Evolutionary conservation across 2,329 filamentous ascomycete genomes (phyloP).

Genomic region (Mycosphaerella arachidis): DNA sequence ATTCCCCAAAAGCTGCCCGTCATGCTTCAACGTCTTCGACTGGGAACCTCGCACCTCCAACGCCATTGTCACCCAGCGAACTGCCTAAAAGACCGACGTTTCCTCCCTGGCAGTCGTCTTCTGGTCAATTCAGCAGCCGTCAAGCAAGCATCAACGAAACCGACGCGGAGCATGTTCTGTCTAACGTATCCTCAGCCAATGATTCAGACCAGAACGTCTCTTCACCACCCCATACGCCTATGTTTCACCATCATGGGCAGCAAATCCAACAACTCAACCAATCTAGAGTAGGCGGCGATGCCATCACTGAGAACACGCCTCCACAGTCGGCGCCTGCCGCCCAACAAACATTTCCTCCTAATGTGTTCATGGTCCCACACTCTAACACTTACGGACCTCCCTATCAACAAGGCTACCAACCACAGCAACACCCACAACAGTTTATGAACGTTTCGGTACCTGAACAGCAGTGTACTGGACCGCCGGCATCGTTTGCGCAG

Average conservation of each 20-base stretch:
- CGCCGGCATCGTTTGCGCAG: constrained; percentile 13
- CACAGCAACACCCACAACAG: constrained; percentile 15
- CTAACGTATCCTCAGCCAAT: constrained; percentile 1
- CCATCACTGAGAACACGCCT: constrained; percentile 44
- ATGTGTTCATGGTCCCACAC: constrained; percentile 31
- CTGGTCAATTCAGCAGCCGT: constrained; percentile 29
- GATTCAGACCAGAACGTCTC: constrained; percentile 27
- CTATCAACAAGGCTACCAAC: constrained; percentile 10
- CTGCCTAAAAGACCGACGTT: constrained; percentile 29
- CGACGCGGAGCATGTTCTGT: constrained; percentile 28
- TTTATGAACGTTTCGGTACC: constrained; percentile 28
- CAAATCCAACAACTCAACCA: constrained; percentile 16
- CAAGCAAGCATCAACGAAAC: constrained; percentile 40
- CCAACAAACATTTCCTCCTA: constrained; percentile 43
- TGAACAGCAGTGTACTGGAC: constrained; percentile 20
- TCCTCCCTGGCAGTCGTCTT: constrained; percentile 39
- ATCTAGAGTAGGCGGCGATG: constrained; percentile 29
- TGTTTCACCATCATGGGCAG: constrained; percentile 26
- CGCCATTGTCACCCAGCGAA: constrained; percentile 42
- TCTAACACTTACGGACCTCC: constrained; percentile 16
- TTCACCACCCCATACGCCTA: constrained; percentile 46
- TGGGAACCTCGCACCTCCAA: constrained; percentile 45
- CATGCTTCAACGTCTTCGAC: constrained; percentile 30
- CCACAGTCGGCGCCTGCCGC: constrained; percentile 49
- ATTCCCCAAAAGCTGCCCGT: constrained; percentile 43